Percentiles rank a stretch among this genome's conserved stretches.
Evolutionary conservation across 176 grass and related monocot species (phyloP).

Genomic region (Typha latifolia): DNA sequence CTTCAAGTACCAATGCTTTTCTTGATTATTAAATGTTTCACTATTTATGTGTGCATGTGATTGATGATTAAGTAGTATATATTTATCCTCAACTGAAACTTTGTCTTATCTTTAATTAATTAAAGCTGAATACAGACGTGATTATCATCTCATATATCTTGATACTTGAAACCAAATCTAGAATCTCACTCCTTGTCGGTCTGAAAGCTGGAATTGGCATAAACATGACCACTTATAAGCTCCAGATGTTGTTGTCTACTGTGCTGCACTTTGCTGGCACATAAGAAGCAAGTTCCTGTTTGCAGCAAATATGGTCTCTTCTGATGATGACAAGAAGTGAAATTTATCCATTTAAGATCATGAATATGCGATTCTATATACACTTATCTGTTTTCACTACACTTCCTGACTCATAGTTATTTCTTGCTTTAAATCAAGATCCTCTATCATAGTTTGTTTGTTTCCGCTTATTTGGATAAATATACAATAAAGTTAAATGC

Average conservation of each 20-base stretch:
- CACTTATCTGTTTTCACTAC: not conserved
- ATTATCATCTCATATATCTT: not conserved
- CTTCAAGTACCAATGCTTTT: too few relatives aligned
- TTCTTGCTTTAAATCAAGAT: not conserved
- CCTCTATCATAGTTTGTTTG: constrained; percentile 1
- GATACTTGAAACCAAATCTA: not conserved
- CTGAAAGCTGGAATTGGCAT: not conserved
- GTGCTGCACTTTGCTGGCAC: not conserved
- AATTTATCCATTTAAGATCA: not conserved
- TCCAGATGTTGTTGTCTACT: not conserved
- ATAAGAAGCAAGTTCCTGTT: not conserved
- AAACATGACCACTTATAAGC: not conserved
- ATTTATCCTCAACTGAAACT: too few relatives aligned
- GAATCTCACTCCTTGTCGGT: not conserved
- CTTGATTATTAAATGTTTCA: too few relatives aligned
- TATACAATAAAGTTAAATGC: not conserved
- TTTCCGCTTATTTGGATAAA: constrained; percentile 3
- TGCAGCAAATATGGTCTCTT: not conserved
- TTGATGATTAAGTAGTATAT: too few relatives aligned
- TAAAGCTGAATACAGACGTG: too few relatives aligned
- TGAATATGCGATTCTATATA: not conserved
- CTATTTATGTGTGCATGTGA: too few relatives aligned
- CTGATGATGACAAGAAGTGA: not conserved
- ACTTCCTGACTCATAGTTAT: not conserved
- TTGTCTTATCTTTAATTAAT: too few relatives aligned